phyloP scores from a whole-genome alignment of 2,329 filamentous ascomycete genomes.

The Teratosphaeria epicoccoides region DNA sequence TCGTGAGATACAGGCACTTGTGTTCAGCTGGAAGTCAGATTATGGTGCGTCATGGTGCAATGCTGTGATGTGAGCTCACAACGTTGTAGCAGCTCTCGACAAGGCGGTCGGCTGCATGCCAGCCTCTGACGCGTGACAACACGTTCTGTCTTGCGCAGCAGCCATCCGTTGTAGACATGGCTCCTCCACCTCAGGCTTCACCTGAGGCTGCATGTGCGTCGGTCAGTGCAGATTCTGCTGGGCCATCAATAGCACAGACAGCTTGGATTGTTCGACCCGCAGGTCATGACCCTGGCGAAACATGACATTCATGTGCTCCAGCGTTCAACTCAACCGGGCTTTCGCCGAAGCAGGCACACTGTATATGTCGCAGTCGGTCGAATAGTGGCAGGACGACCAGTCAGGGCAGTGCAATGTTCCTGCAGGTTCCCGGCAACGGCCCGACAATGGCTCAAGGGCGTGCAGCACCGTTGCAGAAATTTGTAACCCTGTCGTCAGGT shows the following conservation, averaged over 20 bases:
- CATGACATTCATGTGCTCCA: too few relatives aligned
- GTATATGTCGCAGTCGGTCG: background rate
- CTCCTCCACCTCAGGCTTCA: background rate
- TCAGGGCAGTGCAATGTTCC: background rate
- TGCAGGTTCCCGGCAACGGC: background rate
- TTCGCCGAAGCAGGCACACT: background rate
- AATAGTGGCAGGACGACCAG: too few relatives aligned
- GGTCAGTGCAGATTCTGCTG: background rate
- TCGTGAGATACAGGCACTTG: background rate
- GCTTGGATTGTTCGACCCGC: too few relatives aligned
- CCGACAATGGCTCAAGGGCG: background rate
- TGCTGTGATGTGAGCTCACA: too few relatives aligned
- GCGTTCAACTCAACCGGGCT: too few relatives aligned
- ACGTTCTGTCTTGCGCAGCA: background rate
- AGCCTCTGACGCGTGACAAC: background rate
- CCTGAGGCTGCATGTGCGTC: background rate
- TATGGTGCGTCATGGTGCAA: background rate
- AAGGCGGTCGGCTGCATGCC: background rate
- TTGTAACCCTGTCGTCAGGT: background rate
- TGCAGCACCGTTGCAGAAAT: background rate
- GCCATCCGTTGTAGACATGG: background rate
- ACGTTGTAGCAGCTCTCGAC: too few relatives aligned
- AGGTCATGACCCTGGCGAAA: too few relatives aligned
- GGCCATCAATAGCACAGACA: background rate
- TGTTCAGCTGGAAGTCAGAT: background rate